A percentile compares a stretch with the other conserved stretches of the same genome.
phyloP scores from a whole-genome alignment of 768 basidiomycete genomes.

The Tulasnella calospora region DNA sequence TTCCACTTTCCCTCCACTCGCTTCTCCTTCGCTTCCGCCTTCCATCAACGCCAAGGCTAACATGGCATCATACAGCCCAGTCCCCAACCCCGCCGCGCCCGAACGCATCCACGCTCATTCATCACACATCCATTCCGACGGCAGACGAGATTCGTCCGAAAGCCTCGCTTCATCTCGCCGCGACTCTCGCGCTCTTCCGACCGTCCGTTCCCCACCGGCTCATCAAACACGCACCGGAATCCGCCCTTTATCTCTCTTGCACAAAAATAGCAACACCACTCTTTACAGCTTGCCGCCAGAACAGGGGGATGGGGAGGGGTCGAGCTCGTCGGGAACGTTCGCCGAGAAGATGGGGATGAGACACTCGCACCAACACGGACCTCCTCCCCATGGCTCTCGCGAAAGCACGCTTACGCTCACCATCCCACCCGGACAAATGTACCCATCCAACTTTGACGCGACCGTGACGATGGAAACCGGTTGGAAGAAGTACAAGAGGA shows the following conservation, averaged over 20 bases:
- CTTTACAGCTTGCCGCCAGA: background rate
- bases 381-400: background rate
- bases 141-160: background rate
- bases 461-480: background rate
- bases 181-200: background rate
- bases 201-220: background rate
- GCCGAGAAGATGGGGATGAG: background rate
- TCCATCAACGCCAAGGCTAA: background rate
- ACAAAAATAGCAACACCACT: background rate
- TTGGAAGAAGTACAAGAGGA: slow-evolving; percentile 2
- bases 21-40: too few relatives aligned
- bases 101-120: background rate
- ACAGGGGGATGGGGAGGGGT: background rate
- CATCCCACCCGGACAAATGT: background rate
- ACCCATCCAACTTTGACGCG: background rate
- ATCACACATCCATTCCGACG: background rate
- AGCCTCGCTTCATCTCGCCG: background rate
- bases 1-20: too few relatives aligned
- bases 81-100: background rate
- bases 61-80: background rate
- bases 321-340: background rate
- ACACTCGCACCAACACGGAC: background rate
- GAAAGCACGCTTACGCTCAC: background rate
- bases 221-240: background rate
- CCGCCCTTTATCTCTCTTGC: background rate